A percentile compares a stretch with the other conserved stretches of the same genome.
Evolutionary conservation across 73 alveolate species (phyloP).

Genomic region (Tetrahymena malaccensis): DNA sequence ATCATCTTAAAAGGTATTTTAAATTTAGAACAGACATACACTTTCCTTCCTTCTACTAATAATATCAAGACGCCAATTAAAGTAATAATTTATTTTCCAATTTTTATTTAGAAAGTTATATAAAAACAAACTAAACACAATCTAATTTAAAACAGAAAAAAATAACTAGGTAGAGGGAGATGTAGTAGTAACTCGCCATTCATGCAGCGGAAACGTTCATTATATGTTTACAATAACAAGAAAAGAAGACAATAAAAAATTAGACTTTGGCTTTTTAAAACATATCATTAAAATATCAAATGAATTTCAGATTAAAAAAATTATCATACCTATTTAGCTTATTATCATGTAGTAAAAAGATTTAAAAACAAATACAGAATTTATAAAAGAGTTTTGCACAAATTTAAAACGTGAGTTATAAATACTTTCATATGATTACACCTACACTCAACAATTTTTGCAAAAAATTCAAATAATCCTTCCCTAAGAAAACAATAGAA

Average conservation of each 20-base stretch:
- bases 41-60: background rate
- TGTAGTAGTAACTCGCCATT: background rate
- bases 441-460: background rate
- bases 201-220: background rate
- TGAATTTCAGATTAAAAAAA: background rate
- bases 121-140: background rate
- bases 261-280: background rate
- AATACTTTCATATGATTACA: background rate
- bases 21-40: background rate
- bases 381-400: background rate
- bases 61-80: background rate
- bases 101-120: too few relatives aligned
- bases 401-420: background rate
- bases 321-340: background rate
- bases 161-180: background rate
- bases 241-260: background rate
- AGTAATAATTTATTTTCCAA: background rate
- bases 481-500: background rate
- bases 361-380: background rate
- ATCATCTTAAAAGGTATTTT: background rate
- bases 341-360: background rate
- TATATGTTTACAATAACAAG: background rate
- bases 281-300: background rate
- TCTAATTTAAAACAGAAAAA: background rate
- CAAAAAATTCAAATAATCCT: background rate